Evolutionary conservation across 2,329 filamentous ascomycete species (phyloP).

Genomic region (Allantophomopsis cytisporea): DNA sequence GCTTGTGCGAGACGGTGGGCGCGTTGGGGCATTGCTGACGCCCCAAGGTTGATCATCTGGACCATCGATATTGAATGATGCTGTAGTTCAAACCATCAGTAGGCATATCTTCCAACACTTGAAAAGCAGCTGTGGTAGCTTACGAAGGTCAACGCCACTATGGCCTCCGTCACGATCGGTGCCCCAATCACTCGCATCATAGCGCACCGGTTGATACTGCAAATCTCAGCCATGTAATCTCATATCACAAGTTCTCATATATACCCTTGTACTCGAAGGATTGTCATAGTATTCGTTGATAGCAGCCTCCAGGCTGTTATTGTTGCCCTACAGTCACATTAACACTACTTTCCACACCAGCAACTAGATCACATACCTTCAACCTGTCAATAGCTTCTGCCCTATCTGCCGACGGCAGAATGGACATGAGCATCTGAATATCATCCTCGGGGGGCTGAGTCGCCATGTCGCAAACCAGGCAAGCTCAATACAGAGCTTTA

Average conservation of each 20-base stretch:
- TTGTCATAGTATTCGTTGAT: constrained; percentile 38
- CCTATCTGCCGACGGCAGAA: constrained; percentile 6
- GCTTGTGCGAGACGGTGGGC: constrained; percentile 44
- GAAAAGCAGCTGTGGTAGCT: constrained; percentile 7
- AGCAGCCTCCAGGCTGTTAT: constrained; percentile 32
- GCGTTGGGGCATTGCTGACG: constrained; percentile 26
- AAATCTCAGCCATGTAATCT: constrained; percentile 3
- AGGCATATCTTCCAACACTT: constrained; percentile 1
- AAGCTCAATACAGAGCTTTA: too few species aligned
- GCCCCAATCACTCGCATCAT: constrained; percentile 3
- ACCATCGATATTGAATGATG: constrained; percentile 43
- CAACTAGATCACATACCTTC: constrained; percentile 7
- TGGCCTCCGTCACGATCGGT: constrained; percentile 36
- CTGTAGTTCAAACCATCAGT: constrained; percentile 2
- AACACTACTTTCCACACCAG: too few species aligned
- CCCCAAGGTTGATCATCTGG: constrained; percentile 30
- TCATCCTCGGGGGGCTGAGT: constrained; percentile 11
- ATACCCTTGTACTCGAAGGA: constrained; percentile 12
- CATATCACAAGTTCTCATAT: constrained; percentile 1
- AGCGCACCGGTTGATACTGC: background rate
- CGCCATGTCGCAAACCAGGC: constrained; percentile 1
- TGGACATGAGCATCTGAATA: constrained; percentile 7
- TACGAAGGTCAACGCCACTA: constrained; percentile 30
- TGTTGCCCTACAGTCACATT: constrained; percentile 23
- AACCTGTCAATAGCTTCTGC: constrained; percentile 12